A percentile compares a stretch with the other conserved stretches of the same genome.
Evolutionary conservation across 2,329 filamentous ascomycete species (phyloP).

Genomic region (Penicillium nordicum): DNA sequence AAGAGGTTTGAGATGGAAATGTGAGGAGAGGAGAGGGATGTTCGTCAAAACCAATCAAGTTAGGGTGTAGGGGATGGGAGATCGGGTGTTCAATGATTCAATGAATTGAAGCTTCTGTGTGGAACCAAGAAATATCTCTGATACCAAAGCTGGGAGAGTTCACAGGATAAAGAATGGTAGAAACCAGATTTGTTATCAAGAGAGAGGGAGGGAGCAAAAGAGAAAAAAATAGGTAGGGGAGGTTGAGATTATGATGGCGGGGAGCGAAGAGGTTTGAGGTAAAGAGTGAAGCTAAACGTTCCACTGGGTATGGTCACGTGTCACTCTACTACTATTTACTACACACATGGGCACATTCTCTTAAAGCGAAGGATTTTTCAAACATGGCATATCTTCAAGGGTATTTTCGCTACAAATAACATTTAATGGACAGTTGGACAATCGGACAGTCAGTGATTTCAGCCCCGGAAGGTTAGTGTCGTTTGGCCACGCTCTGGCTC

Average conservation of each 20-base stretch:
- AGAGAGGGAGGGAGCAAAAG: neutral
- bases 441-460: neutral
- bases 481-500: constrained; percentile 46
- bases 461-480: constrained; percentile 34
- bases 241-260: constrained; percentile 6
- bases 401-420: constrained; percentile 5
- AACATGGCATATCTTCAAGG: neutral
- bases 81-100: constrained; percentile 1
- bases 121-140: neutral
- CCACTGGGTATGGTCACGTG: constrained; percentile 7
- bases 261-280: constrained; percentile 11
- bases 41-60: neutral
- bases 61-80: neutral
- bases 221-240: neutral
- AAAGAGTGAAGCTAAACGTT: constrained; percentile 9
- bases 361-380: too few species aligned
- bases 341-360: neutral
- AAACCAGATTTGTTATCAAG: neutral
- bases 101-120: neutral
- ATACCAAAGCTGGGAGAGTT: neutral
- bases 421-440: neutral
- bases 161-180: neutral
- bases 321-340: neutral
- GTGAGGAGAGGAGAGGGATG: neutral
- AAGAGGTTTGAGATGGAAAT: neutral